Evolutionary conservation across 192 early-diverging fungal genomes (phyloP).

Genomic region (Coemansia sp.): DNA sequence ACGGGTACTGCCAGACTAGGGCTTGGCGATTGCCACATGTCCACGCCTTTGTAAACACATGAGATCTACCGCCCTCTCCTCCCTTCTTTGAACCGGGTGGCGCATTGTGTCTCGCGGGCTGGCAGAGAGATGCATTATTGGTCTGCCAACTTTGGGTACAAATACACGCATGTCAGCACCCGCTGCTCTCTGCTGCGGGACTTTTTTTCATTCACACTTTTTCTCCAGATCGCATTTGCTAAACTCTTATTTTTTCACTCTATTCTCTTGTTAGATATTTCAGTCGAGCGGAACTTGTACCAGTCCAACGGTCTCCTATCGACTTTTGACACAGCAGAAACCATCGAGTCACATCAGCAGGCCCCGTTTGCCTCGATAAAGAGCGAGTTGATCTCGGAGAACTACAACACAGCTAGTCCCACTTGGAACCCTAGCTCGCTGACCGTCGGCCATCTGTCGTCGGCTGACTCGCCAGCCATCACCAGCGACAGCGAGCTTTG

Average conservation of each 20-base stretch:
- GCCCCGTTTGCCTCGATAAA: background rate
- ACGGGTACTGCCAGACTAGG: slow-evolving; percentile 1
- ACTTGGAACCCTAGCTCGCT: slow-evolving; percentile 1
- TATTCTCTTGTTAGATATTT: background rate
- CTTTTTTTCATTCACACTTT: background rate
- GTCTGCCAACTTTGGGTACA: background rate
- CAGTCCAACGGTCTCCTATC: background rate
- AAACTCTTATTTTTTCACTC: background rate
- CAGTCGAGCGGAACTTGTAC: background rate
- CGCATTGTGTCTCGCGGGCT: background rate
- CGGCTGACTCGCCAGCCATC: background rate
- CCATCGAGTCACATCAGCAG: background rate
- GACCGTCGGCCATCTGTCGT: background rate
- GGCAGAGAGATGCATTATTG: background rate
- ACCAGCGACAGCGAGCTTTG: background rate
- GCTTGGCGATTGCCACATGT: background rate
- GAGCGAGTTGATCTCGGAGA: background rate
- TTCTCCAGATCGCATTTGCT: background rate
- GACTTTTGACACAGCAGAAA: background rate
- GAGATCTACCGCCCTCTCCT: background rate
- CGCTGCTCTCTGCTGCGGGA: background rate
- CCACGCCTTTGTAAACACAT: slow-evolving; percentile 4
- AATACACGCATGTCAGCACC: background rate
- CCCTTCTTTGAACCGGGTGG: slow-evolving; percentile 5
- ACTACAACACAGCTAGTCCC: background rate